phyloP scores from a whole-genome alignment of 2,329 filamentous ascomycete species.

The Apiospora saccharicola region DNA sequence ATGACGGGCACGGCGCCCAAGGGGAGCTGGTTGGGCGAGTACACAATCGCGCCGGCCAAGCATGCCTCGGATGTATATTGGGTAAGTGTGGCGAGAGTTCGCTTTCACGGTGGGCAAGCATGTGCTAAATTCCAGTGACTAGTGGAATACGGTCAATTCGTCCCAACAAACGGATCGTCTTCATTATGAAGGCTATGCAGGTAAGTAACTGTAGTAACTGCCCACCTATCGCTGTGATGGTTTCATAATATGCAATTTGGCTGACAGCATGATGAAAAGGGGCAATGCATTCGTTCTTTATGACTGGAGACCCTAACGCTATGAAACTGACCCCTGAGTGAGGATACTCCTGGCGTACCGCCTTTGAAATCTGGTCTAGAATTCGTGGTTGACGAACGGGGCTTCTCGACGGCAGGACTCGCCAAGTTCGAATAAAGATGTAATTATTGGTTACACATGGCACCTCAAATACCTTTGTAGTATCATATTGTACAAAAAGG shows the following conservation, averaged over 20 bases:
- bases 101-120: neutral
- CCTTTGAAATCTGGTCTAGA: conserved; percentile 50
- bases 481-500: neutral
- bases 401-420: conserved; percentile 51
- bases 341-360: conserved; percentile 53
- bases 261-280: conserved; percentile 45
- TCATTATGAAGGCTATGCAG: conserved; percentile 61
- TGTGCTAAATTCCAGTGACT: conserved; percentile 16
- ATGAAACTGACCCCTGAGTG: conserved; percentile 58
- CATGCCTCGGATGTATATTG: conserved; percentile 66
- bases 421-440: conserved; percentile 54
- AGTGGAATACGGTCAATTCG: conserved; percentile 64
- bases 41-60: conserved; percentile 64
- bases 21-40: conserved; percentile 63
- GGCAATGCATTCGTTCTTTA: conserved; percentile 66
- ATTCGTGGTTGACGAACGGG: conserved; percentile 57
- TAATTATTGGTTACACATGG: conserved; percentile 59
- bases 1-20: conserved; percentile 52
- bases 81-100: conserved; percentile 44
- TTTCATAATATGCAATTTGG: conserved; percentile 28
- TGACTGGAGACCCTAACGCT: conserved; percentile 64
- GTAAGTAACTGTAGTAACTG: conserved; percentile 30
- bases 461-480: conserved; percentile 52
- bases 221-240: too few relatives aligned
- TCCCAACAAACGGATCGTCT: conserved; percentile 59